A percentile compares a stretch with the other conserved stretches of the same genome.
Conservation (phyloP, 148 eudicot species). For the Beta vulgaris region DNA sequence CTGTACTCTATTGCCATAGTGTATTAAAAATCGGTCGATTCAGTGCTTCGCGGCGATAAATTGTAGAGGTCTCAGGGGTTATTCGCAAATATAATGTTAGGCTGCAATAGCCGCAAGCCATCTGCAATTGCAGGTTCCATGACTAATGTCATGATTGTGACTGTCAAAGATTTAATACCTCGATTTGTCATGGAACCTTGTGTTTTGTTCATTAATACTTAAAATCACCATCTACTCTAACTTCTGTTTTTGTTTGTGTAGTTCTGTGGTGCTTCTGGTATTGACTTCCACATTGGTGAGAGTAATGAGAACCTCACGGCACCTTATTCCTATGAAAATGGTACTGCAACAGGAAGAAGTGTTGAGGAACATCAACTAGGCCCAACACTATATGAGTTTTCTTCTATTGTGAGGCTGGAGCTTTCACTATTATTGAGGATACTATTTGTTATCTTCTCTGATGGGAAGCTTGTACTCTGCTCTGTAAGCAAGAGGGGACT, state of each 20-base stretch:
- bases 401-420: slow-evolving; percentile 66
- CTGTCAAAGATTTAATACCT: too few relatives aligned
- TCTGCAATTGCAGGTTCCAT: neutral
- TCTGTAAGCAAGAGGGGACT: slow-evolving; percentile 84
- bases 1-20: neutral
- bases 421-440: slow-evolving; percentile 49
- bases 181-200: neutral
- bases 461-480: slow-evolving; percentile 74
- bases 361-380: slow-evolving; percentile 33
- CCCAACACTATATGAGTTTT: slow-evolving; percentile 34
- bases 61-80: neutral
- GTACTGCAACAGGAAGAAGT: slow-evolving; percentile 42
- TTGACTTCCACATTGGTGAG: slow-evolving; percentile 42
- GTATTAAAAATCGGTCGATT: neutral
- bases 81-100: neutral
- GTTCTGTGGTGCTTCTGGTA: slow-evolving; percentile 77
- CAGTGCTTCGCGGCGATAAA: neutral
- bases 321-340: slow-evolving; percentile 48
- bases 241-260: slow-evolving; percentile 36
- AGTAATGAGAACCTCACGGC: slow-evolving; percentile 36
- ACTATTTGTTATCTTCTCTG: slow-evolving; percentile 62
- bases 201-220: neutral
- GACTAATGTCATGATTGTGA: neutral
- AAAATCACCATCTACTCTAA: neutral
- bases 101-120: neutral